A percentile compares a stretch with the other conserved stretches of the same genome.
Conservation (phyloP, 306 rosid genomes). For the Citrullus mucosospermus region DNA sequence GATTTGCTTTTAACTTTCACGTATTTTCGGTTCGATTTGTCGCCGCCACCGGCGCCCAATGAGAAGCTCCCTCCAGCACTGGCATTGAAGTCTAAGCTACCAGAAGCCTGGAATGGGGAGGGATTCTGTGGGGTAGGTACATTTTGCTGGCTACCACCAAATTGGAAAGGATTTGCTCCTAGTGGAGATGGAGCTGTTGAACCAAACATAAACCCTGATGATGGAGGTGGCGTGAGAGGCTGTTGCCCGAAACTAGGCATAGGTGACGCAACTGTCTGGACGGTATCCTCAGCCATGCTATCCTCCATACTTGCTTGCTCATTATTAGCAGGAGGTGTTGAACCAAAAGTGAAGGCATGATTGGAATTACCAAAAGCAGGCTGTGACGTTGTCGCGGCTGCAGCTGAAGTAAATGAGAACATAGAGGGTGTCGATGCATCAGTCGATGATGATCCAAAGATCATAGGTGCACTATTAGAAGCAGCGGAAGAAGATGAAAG, state of each 20-base stretch:
- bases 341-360: constrained; percentile 25
- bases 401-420: constrained; percentile 48
- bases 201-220: constrained; percentile 50
- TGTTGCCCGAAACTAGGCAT: constrained; percentile 42
- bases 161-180: constrained; percentile 39
- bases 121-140: constrained; percentile 34
- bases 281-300: constrained; percentile 85
- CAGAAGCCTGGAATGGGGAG: constrained; percentile 59
- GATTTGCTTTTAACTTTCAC: constrained; percentile 33
- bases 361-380: constrained; percentile 44
- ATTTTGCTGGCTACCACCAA: constrained; percentile 39
- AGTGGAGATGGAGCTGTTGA: constrained; percentile 22
- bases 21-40: constrained; percentile 47
- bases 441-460: constrained; percentile 42
- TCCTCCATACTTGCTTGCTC: constrained; percentile 77
- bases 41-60: constrained; percentile 59
- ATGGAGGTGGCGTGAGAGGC: constrained; percentile 23
- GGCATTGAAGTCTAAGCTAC: constrained; percentile 40
- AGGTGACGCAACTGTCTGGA: constrained; percentile 24
- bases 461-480: neutral
- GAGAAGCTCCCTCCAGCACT: constrained; percentile 63
- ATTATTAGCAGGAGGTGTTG: constrained; percentile 37
- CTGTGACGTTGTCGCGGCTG: constrained; percentile 31
- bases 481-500: constrained; percentile 8
- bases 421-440: constrained; percentile 32